phyloP scores from a whole-genome alignment of 2,329 filamentous ascomycete species.

The Thermothelomyces thermophilus region DNA sequence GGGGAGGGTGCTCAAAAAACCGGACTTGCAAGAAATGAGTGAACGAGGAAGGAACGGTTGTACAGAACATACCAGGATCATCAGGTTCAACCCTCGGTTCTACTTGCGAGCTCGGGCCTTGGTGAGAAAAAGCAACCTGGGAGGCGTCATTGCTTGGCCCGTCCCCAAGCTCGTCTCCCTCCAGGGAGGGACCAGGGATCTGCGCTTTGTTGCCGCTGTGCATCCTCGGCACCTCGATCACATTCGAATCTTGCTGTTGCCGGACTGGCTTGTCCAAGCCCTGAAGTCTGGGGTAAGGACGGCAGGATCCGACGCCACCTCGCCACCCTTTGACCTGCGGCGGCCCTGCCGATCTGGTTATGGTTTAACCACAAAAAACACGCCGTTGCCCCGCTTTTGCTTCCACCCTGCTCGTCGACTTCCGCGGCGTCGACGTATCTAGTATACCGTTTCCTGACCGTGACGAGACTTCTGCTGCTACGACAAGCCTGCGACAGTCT shows the following conservation, averaged over 20 bases:
- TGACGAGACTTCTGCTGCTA: too few species aligned
- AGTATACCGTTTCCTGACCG: neutral
- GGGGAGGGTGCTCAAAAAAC: neutral
- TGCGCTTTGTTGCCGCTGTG: constrained; percentile 13
- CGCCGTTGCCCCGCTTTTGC: neutral
- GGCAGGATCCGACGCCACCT: constrained; percentile 16
- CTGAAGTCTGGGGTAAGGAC: constrained; percentile 14
- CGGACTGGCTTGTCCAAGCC: constrained; percentile 11
- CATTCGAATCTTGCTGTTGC: neutral
- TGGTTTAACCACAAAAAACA: neutral
- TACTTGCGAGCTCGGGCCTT: neutral
- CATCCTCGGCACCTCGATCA: constrained; percentile 8
- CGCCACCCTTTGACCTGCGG: neutral
- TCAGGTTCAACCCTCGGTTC: neutral
- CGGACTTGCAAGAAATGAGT: neutral
- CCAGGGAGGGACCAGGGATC: constrained; percentile 14
- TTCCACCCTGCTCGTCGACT: neutral
- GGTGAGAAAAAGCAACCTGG: neutral
- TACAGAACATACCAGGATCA: neutral
- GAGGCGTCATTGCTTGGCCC: neutral
- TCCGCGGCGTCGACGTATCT: neutral
- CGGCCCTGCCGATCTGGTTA: neutral
- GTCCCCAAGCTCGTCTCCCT: neutral
- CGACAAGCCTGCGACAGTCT: neutral
- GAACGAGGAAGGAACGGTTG: neutral